Percentiles rank a stretch among this genome's conserved stretches.
Evolutionary conservation across 2,329 filamentous ascomycete genomes (phyloP).

Genomic region (Calonectria honghensis): DNA sequence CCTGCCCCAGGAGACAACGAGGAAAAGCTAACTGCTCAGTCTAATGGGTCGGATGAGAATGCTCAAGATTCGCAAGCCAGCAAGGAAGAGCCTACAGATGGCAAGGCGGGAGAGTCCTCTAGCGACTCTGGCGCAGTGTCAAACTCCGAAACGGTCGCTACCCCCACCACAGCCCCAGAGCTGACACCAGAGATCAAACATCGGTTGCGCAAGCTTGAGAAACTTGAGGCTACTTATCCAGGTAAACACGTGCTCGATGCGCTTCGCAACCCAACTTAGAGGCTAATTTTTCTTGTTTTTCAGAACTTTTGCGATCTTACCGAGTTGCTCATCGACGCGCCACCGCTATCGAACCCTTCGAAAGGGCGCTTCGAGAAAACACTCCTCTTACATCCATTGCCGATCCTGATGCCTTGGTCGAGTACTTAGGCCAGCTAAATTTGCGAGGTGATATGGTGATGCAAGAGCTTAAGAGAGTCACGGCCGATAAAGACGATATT

Average conservation of each 20-base stretch:
- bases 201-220: conserved; percentile 90
- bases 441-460: conserved; percentile 93
- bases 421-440: conserved; percentile 92
- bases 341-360: conserved; percentile 92
- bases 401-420: conserved; percentile 88
- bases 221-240: conserved; percentile 90
- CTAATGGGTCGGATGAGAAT: conserved; percentile 51
- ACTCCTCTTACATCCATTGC: conserved; percentile 92
- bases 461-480: conserved; percentile 92
- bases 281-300: conserved; percentile 28
- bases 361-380: conserved; percentile 91
- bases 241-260: conserved; percentile 68
- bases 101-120: conserved; percentile 48
- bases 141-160: conserved; percentile 43
- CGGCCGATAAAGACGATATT: conserved; percentile 85
- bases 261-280: background rate
- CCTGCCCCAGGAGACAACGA: conserved; percentile 62
- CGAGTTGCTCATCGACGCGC: conserved; percentile 91
- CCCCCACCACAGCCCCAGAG: conserved; percentile 63
- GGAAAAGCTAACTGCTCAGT: conserved; percentile 43
- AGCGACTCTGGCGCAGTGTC: conserved; percentile 36
- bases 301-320: conserved; percentile 91
- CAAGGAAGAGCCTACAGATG: conserved; percentile 47
- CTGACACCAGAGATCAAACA: conserved; percentile 84
- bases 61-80: background rate